Percentiles rank a stretch among this genome's conserved stretches.
phyloP scores from a whole-genome alignment of 805 yeast species.

The Candida parachauliodes region DNA sequence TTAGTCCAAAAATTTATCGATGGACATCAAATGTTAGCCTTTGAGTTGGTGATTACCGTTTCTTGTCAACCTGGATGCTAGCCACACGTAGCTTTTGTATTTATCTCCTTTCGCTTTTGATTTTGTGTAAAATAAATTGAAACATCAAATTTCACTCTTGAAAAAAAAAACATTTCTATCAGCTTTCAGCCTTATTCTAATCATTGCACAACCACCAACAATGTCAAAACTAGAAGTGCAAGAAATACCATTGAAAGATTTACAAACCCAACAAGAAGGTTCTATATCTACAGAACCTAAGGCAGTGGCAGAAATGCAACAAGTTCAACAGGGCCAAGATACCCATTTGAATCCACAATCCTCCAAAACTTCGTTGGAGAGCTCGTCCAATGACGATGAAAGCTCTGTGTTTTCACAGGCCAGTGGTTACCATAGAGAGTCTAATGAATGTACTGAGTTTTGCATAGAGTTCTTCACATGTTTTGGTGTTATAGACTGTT shows the following conservation, averaged over 20 bases:
- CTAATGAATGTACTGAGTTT: slow-evolving; percentile 41
- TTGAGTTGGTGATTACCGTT: no score
- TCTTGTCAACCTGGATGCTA: no score
- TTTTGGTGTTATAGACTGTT: slow-evolving; percentile 37
- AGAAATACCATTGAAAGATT: slow-evolving; percentile 3
- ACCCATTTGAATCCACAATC: not conserved
- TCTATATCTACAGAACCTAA: slow-evolving; percentile 2
- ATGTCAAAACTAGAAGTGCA: no score
- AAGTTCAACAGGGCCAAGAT: slow-evolving; percentile 1
- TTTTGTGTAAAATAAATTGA: not conserved
- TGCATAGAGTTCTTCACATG: slow-evolving; percentile 35
- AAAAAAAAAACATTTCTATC: not conserved
- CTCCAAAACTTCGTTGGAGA: slow-evolving; percentile 1
- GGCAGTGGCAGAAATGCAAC: not conserved
- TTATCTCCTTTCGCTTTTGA: not conserved
- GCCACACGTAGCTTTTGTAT: not conserved
- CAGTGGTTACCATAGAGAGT: slow-evolving; percentile 34
- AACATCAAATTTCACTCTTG: not conserved
- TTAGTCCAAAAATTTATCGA: no score
- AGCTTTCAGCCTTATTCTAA: not conserved
- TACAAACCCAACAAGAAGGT: not conserved
- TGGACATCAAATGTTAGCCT: no score
- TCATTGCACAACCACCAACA: not conserved
- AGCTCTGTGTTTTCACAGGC: slow-evolving; percentile 12
- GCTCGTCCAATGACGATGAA: slow-evolving; percentile 1